Conservation (phyloP, 2,329 filamentous ascomycete species). For the Fusarium drepaniforme region DNA sequence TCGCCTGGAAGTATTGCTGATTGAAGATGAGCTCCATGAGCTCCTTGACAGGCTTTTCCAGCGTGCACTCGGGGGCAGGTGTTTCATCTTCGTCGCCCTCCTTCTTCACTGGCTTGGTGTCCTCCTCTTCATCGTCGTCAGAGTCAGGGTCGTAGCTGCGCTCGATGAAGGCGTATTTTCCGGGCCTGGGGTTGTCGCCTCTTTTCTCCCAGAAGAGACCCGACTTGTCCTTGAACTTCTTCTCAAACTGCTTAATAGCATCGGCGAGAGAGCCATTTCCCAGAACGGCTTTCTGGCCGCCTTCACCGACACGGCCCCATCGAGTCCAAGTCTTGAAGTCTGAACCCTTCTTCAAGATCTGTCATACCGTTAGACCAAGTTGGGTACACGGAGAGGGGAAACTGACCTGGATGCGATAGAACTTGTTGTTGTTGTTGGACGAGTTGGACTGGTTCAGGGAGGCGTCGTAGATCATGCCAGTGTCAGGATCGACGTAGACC, state of each 20-base stretch:
- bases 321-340: constrained; percentile 76
- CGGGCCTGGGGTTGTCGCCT: constrained; percentile 67
- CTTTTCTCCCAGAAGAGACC: constrained; percentile 68
- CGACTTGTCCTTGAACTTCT: constrained; percentile 73
- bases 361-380: constrained; percentile 15
- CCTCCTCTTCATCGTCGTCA: constrained; percentile 63
- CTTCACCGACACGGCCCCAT: constrained; percentile 82
- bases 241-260: constrained; percentile 66
- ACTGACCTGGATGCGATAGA: constrained; percentile 78
- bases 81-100: constrained; percentile 50
- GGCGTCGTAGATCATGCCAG: constrained; percentile 79
- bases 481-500: constrained; percentile 74
- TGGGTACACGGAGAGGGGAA: not conserved
- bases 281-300: constrained; percentile 61
- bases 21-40: constrained; percentile 90
- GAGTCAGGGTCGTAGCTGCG: constrained; percentile 79
- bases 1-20: constrained; percentile 74
- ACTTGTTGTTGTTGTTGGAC: constrained; percentile 82
- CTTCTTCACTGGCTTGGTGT: constrained; percentile 48
- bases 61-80: constrained; percentile 64
- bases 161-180: constrained; percentile 86
- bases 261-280: constrained; percentile 55
- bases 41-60: constrained; percentile 71
- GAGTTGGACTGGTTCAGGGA: constrained; percentile 84
- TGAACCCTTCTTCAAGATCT: constrained; percentile 57